A percentile compares a stretch with the other conserved stretches of the same genome.
Evolutionary conservation across 2,329 filamentous ascomycete species (phyloP).

Genomic region (Hymenoscyphus fraxineus): DNA sequence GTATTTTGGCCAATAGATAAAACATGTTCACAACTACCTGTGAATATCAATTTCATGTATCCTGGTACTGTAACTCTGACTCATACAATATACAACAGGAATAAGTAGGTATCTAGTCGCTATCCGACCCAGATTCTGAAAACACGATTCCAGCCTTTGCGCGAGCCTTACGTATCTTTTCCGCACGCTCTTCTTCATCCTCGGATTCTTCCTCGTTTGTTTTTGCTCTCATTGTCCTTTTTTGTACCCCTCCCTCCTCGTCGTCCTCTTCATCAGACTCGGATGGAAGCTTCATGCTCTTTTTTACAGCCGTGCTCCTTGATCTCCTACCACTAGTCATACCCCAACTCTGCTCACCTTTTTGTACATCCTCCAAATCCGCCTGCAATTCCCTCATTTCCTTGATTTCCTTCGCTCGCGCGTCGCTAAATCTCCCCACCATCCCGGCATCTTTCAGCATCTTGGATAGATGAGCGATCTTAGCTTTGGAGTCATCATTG

Average conservation of each 20-base stretch:
- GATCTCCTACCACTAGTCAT: conserved; percentile 36
- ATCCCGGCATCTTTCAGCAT: conserved; percentile 83
- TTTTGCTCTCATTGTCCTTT: conserved; percentile 8
- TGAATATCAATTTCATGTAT: neutral
- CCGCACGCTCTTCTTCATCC: conserved; percentile 29
- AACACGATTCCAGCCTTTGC: conserved; percentile 54
- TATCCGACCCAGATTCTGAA: conserved; percentile 56
- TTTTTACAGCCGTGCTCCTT: conserved; percentile 31
- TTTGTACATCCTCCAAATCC: conserved; percentile 79
- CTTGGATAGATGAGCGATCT: conserved; percentile 74
- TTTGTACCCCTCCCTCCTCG: conserved; percentile 24
- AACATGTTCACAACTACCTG: neutral
- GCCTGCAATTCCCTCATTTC: conserved; percentile 79
- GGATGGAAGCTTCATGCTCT: conserved; percentile 40
- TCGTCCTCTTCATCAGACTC: conserved; percentile 24
- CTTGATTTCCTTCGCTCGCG: conserved; percentile 82
- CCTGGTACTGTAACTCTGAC: neutral
- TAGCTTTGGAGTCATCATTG: conserved; percentile 66
- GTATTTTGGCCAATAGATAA: neutral
- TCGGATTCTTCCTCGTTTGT: conserved; percentile 10
- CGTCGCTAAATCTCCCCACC: conserved; percentile 80
- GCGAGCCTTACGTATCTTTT: conserved; percentile 33
- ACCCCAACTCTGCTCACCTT: conserved; percentile 80
- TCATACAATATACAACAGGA: neutral
- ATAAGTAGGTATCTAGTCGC: conserved; percentile 21